Conservation (phyloP, 2,329 filamentous ascomycete genomes). For the Xylaria sp. region DNA sequence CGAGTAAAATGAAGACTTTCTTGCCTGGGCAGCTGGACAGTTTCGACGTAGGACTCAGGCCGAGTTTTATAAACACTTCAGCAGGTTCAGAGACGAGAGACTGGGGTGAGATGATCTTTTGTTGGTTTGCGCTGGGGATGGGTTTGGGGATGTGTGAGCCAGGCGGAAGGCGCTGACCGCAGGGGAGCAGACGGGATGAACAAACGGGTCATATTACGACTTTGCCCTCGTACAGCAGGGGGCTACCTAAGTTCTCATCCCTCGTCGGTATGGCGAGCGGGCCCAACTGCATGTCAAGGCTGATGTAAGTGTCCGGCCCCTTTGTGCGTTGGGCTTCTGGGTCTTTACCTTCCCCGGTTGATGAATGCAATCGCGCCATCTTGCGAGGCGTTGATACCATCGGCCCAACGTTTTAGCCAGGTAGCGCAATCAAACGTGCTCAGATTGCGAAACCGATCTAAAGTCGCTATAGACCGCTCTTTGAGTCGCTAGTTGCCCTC, state of each 20-base stretch:
- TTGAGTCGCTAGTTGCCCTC: background rate
- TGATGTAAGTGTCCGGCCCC: slow-evolving; percentile 15
- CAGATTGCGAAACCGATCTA: slow-evolving; percentile 15
- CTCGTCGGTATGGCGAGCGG: slow-evolving; percentile 27
- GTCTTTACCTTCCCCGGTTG: slow-evolving; percentile 13
- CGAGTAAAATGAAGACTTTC: background rate
- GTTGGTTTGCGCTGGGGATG: background rate
- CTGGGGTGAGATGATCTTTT: slow-evolving; percentile 7
- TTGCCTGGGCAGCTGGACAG: background rate
- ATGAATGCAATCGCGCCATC: slow-evolving; percentile 37
- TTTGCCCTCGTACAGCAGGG: slow-evolving; percentile 15
- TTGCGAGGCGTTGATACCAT: slow-evolving; percentile 33
- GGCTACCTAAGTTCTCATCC: slow-evolving; percentile 24
- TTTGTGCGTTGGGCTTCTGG: slow-evolving; percentile 20
- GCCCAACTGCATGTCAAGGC: slow-evolving; percentile 22
- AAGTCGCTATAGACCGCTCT: background rate
- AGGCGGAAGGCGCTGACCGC: slow-evolving; percentile 7
- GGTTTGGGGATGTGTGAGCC: no score
- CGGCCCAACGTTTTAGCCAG: slow-evolving; percentile 25
- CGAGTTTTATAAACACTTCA: slow-evolving; percentile 13
- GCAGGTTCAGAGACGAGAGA: slow-evolving; percentile 1
- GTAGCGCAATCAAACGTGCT: slow-evolving; percentile 18
- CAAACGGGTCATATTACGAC: slow-evolving; percentile 15
- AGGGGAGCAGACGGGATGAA: slow-evolving; percentile 11
- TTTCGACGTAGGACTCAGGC: background rate